Evolutionary conservation across 108 stramenopile genomes (phyloP), one percentile per base, ranked within the genome.

Genomic region (Discostella stelligeroides): DNA sequence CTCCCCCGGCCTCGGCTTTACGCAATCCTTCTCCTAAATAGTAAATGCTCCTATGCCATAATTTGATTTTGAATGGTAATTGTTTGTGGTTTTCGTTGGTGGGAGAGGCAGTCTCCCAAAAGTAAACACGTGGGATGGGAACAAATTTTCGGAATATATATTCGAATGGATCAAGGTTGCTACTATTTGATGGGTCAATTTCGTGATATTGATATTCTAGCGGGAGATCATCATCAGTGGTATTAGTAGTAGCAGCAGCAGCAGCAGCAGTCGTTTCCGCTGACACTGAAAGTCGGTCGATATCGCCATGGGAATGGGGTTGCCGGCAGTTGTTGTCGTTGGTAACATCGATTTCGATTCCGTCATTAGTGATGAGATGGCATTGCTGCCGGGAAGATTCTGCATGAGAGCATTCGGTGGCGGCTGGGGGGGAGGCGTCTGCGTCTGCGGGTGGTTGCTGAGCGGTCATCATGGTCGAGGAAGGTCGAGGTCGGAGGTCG

Each of bases 81-180:
- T 82, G 66, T 54, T 63, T 43, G 30, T 84, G 39, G 25, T 73
- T 57, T 10, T 66, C 43, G 53, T 84, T 79, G 15, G 66, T 34
- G 25, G 69, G 61, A 25, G 57, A 43, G 15, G 72, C 60, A 18
- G 75, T 75, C 27, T 85, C 84, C 82, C 84, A 88, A 43, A 77
- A 88, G 43, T 88, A 88, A 8, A 62, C 66, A 57, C 80, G 76
- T 14, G 86, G 86, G 34, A 88, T 79, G 50, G 86, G 80, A 25
- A 85, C 54, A 15, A 67, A 57, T 60, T 79, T 83, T 30, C 86
- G 82, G 49, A 83, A 75, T 7, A 72, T 72, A 64, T 84, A 88
- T 62, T 88, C 86, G 15, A 88, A 61, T 4, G 82, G 82, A 63
- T 88, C 86, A 75, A 88, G 81, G 17, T 81, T 43, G 71, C 66